Evolutionary conservation across 495 filamentous ascomycete species (phyloP).

Genomic region (Corynascus novoguineensis): DNA sequence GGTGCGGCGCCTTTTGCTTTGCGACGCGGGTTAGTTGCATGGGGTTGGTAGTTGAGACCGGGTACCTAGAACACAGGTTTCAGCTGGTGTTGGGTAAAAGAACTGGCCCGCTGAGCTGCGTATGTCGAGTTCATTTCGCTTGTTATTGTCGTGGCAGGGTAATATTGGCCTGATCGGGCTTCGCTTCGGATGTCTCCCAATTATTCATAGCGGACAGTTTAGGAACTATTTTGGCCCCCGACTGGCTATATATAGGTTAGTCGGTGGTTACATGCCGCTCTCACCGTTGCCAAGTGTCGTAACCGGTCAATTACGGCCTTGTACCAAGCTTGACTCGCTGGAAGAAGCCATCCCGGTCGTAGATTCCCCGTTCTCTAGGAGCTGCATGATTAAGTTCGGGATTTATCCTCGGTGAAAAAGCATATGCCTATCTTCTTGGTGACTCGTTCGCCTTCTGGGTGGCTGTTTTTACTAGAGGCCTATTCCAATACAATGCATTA

Average conservation of each 20-base stretch:
- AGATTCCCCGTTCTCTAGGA: slow-evolving; percentile 18
- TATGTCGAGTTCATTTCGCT: no score
- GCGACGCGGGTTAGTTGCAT: slow-evolving; percentile 25
- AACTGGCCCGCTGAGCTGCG: no score
- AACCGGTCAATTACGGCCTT: slow-evolving; percentile 29
- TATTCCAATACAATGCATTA: no score
- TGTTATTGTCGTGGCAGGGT: background rate
- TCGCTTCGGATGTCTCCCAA: background rate
- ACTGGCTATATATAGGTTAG: background rate
- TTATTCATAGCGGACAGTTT: background rate
- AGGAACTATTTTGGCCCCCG: background rate
- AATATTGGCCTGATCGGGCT: background rate
- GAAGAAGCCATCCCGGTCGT: slow-evolving; percentile 22
- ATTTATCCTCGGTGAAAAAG: slow-evolving; percentile 15
- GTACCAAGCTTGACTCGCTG: slow-evolving; percentile 28
- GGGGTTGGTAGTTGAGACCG: slow-evolving; percentile 1
- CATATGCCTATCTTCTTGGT: slow-evolving; percentile 16
- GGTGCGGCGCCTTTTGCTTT: slow-evolving; percentile 18
- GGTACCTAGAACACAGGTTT: background rate
- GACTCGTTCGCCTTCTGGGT: background rate
- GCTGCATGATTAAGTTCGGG: slow-evolving; percentile 21
- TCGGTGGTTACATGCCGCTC: slow-evolving; percentile 11
- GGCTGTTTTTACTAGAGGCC: background rate
- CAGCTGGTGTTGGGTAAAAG: background rate
- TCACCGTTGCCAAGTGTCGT: slow-evolving; percentile 8